phyloP scores from a whole-genome alignment of 2,329 filamentous ascomycete genomes.

The Dactylonectria estremocensis region DNA sequence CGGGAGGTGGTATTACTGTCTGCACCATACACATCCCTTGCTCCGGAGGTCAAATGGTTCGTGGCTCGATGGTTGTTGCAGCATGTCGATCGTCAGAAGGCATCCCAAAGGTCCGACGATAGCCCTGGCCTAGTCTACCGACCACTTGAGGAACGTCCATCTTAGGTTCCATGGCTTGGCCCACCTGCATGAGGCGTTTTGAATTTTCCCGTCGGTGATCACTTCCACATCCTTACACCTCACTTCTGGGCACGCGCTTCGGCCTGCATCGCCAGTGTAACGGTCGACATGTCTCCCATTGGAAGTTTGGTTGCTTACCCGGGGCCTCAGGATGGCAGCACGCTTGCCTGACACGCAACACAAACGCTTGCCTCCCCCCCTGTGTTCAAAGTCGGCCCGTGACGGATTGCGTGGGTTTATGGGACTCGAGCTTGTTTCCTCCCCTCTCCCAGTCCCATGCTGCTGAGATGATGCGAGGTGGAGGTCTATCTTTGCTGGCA shows the following conservation, averaged over 20 bases:
- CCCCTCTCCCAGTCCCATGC: not conserved
- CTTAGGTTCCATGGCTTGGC: conserved; percentile 6
- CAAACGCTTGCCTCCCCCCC: not conserved
- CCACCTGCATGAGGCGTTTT: conserved; percentile 9
- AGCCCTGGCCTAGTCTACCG: not conserved
- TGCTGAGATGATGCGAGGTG: not conserved
- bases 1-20: not conserved
- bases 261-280: conserved; percentile 11
- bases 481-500: not conserved
- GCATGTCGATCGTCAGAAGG: conserved; percentile 1
- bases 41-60: not conserved
- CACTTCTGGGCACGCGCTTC: not conserved
- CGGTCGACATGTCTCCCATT: not conserved
- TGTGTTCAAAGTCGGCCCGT: not conserved
- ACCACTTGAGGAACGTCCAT: no score
- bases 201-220: not conserved
- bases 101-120: not conserved
- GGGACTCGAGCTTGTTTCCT: not conserved
- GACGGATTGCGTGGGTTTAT: not conserved
- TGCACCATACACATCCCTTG: not conserved
- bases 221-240: conserved; percentile 5
- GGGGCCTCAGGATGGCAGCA: not conserved
- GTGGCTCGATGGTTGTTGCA: not conserved
- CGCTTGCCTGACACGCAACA: conserved; percentile 1
- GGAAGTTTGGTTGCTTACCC: not conserved